phyloP scores from a whole-genome alignment of 768 basidiomycete species.

The Coprinopsis cinerea region DNA sequence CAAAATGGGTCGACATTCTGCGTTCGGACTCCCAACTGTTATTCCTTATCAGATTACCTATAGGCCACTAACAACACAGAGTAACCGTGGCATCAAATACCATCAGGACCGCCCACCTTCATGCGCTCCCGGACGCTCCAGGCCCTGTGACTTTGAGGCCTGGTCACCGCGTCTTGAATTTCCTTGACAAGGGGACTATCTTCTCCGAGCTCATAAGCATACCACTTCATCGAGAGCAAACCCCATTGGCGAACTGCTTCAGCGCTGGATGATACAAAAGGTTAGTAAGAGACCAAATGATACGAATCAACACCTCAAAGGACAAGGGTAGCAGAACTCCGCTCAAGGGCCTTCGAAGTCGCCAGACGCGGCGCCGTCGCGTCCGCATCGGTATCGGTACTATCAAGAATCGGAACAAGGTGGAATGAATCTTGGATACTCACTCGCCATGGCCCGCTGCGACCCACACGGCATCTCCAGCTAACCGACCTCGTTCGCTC shows the following conservation, averaged over 20 bases:
- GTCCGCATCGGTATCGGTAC: neutral
- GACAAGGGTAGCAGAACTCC: neutral
- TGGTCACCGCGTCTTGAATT: constrained; percentile 26
- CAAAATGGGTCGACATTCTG: neutral
- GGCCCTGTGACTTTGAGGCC: constrained; percentile 38
- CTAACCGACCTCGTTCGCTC: constrained; percentile 59
- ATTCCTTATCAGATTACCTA: too few relatives aligned
- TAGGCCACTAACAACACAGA: too few relatives aligned
- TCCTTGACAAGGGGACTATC: constrained; percentile 45
- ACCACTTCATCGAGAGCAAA: constrained; percentile 45
- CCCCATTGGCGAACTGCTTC: constrained; percentile 47
- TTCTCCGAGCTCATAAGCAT: constrained; percentile 45
- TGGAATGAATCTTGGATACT: constrained; percentile 19
- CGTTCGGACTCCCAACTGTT: neutral
- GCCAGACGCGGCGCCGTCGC: too few relatives aligned
- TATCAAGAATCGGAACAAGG: neutral
- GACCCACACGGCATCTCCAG: constrained; percentile 54
- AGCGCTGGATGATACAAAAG: constrained; percentile 27
- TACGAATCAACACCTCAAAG: neutral
- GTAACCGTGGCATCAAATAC: neutral
- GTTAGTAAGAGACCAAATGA: neutral
- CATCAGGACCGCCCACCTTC: constrained; percentile 29
- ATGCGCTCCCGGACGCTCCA: constrained; percentile 40
- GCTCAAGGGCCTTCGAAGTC: too few relatives aligned
- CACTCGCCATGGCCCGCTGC: constrained; percentile 62